A percentile compares a stretch with the other conserved stretches of the same genome.
These are phyloP conservation scores for Bimuria novae-zelandiae DNA, from an alignment of 2,329 filamentous ascomycete species.

Conservation along the genomic window DNA sequence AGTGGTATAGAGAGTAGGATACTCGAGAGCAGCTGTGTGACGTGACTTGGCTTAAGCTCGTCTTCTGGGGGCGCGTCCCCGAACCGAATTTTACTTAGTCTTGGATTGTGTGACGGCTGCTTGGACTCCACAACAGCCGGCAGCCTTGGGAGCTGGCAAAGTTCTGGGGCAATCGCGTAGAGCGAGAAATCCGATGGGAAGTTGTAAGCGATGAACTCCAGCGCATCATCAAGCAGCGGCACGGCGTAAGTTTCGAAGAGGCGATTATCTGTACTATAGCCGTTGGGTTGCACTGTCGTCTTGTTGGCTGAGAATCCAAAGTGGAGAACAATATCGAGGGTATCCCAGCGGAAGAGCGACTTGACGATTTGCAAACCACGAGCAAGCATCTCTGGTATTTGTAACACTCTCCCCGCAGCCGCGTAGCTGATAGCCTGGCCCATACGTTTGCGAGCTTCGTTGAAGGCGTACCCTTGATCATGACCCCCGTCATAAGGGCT, in stretches of 20 bases:
- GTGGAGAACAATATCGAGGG: slow-evolving; percentile 63
- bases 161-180: slow-evolving; percentile 55
- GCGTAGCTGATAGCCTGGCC: slow-evolving; percentile 61
- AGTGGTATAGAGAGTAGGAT: slow-evolving; percentile 74
- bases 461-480: slow-evolving; percentile 26
- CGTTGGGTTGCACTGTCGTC: slow-evolving; percentile 14
- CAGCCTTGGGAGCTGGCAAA: slow-evolving; percentile 54
- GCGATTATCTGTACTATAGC: slow-evolving; percentile 20
- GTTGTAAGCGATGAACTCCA: slow-evolving; percentile 64
- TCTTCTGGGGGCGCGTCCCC: slow-evolving; percentile 64
- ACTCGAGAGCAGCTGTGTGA: slow-evolving; percentile 63
- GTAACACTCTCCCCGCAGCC: slow-evolving; percentile 64
- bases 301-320: slow-evolving; percentile 59
- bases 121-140: slow-evolving; percentile 45
- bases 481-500: slow-evolving; percentile 30
- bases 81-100: slow-evolving; percentile 69
- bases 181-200: slow-evolving; percentile 66
- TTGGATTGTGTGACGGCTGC: slow-evolving; percentile 52
- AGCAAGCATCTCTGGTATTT: slow-evolving; percentile 59
- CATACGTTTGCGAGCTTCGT: slow-evolving; percentile 43
- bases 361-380: slow-evolving; percentile 65
- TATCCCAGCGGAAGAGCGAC: slow-evolving; percentile 65
- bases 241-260: slow-evolving; percentile 61
- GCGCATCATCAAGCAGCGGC: slow-evolving; percentile 58
- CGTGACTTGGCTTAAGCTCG: slow-evolving; percentile 42